Conservation (phyloP, 2,329 filamentous ascomycete genomes). For the Pseudopyrenochaeta lycopersici region DNA sequence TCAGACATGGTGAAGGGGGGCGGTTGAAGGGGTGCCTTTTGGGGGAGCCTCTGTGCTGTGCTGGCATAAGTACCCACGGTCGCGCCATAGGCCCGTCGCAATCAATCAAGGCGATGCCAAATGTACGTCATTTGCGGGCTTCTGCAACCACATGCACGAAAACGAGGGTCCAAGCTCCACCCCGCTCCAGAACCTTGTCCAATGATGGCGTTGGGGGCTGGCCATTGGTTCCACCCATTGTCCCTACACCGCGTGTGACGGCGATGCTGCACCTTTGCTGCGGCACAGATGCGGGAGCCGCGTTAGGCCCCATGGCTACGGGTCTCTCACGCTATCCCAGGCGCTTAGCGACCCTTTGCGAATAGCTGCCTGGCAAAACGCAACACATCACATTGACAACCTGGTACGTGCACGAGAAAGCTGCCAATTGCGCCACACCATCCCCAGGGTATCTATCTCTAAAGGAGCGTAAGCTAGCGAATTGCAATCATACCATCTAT, state of each 20-base stretch:
- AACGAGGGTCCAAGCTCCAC: neutral
- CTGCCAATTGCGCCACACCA: too few species aligned
- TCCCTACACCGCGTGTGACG: conserved; percentile 8
- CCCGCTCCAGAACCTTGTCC: conserved; percentile 14
- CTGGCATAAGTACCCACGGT: too few species aligned
- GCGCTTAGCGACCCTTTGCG: conserved; percentile 12
- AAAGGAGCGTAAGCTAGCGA: too few species aligned
- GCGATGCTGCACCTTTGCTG: neutral
- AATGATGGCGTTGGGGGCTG: conserved; percentile 2
- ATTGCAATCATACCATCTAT: neutral
- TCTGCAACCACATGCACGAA: neutral
- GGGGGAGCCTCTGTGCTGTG: too few species aligned
- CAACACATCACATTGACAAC: too few species aligned
- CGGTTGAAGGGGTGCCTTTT: too few species aligned
- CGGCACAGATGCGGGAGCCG: conserved; percentile 8
- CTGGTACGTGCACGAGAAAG: too few species aligned
- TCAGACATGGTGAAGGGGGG: conserved; percentile 16
- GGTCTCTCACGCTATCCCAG: neutral
- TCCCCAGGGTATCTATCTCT: neutral
- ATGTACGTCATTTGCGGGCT: neutral
- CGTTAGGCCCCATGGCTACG: neutral
- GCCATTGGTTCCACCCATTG: conserved; percentile 9
- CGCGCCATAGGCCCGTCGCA: too few species aligned
- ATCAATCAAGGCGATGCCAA: too few species aligned
- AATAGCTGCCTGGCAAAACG: too few species aligned